Conservation (phyloP, 2,329 filamentous ascomycete genomes). For the Apiospora hydei region DNA sequence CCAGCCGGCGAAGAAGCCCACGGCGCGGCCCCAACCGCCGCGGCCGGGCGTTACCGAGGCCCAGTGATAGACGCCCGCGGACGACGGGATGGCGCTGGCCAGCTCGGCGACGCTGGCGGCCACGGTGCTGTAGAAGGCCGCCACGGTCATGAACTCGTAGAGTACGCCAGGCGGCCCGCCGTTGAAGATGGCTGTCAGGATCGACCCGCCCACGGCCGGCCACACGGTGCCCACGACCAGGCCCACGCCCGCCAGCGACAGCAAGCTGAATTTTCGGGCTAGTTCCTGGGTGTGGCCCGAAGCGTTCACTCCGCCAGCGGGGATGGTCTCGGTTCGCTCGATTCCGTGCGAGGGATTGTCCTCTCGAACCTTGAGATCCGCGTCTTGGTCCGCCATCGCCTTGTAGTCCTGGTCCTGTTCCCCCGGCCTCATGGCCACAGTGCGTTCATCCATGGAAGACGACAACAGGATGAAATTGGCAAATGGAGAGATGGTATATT, state of each 20-base stretch:
- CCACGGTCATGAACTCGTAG: constrained; percentile 63
- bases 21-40: constrained; percentile 56
- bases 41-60: constrained; percentile 63
- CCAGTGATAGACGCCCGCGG: constrained; percentile 68
- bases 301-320: constrained; percentile 23
- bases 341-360: not conserved
- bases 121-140: constrained; percentile 63
- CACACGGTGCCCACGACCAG: constrained; percentile 28
- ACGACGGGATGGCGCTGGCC: constrained; percentile 67
- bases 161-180: constrained; percentile 68
- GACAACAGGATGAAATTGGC: not conserved
- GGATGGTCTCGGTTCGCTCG: not conserved
- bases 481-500: not conserved
- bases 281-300: constrained; percentile 27
- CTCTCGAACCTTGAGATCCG: not conserved
- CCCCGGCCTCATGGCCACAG: not conserved
- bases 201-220: constrained; percentile 47
- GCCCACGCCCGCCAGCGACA: constrained; percentile 27
- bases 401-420: not conserved
- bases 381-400: not conserved
- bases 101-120: constrained; percentile 67
- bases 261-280: constrained; percentile 26
- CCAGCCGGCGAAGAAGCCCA: constrained; percentile 55
- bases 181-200: constrained; percentile 62
- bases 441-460: not conserved